phyloP scores from a whole-genome alignment of 2,329 filamentous ascomycete species.

The Bipolaris bicolor region DNA sequence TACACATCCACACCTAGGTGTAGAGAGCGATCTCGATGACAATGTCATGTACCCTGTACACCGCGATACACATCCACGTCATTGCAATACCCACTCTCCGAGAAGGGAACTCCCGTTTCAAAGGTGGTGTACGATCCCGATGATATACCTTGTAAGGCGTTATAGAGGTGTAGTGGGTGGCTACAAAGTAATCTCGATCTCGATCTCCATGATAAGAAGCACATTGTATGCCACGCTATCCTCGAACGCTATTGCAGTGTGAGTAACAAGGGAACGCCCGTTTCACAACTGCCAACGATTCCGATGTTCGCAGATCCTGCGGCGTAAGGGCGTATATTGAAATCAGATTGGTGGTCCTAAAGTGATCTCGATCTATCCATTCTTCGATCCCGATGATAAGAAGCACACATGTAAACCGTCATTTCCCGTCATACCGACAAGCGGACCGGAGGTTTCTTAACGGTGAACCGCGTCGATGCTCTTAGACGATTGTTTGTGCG shows the following conservation, averaged over 20 bases:
- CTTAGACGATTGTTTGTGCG: not conserved
- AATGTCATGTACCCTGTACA: not conserved
- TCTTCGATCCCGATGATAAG: not conserved
- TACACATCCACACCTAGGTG: too few species aligned
- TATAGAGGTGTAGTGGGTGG: not conserved
- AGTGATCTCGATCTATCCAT: slow-evolving; percentile 2
- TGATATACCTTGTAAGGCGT: not conserved
- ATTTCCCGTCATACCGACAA: not conserved
- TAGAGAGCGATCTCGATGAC: not conserved
- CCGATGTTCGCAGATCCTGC: not conserved
- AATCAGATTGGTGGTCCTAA: not conserved
- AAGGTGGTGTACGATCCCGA: slow-evolving; percentile 1
- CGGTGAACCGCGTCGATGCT: slow-evolving; percentile 1
- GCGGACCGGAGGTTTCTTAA: not conserved
- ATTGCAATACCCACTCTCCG: not conserved
- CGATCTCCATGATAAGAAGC: slow-evolving; percentile 3
- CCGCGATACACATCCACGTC: not conserved
- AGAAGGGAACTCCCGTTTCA: not conserved
- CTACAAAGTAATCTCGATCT: not conserved
- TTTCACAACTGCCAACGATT: slow-evolving; percentile 3
- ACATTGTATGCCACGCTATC: not conserved
- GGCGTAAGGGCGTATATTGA: not conserved
- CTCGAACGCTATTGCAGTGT: not conserved
- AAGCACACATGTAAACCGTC: not conserved
- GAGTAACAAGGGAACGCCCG: not conserved